A percentile compares a stretch with the other conserved stretches of the same genome.
Evolutionary conservation across 2,329 filamentous ascomycete genomes (phyloP).

Genomic region (Tolypocladium nubicola): DNA sequence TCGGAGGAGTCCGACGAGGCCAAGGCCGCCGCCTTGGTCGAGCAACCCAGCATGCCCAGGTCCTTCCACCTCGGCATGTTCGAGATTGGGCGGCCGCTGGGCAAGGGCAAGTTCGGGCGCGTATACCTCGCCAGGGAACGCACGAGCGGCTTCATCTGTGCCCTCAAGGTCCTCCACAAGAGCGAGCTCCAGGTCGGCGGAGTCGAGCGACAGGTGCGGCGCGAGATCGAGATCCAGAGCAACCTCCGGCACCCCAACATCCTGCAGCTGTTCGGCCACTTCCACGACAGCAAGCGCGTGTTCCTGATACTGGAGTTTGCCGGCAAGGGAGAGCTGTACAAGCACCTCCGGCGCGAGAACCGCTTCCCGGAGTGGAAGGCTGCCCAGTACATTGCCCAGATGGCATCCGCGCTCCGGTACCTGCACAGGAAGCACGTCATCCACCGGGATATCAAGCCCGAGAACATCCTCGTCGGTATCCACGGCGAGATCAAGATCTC

Average conservation of each 20-base stretch:
- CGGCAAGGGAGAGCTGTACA: constrained; percentile 55
- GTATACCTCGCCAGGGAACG: constrained; percentile 63
- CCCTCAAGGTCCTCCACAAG: constrained; percentile 63
- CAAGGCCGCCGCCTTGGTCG: constrained; percentile 39
- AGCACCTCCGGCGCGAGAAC: constrained; percentile 55
- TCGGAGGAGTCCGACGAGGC: constrained; percentile 43
- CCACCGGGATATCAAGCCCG: constrained; percentile 23
- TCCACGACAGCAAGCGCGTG: constrained; percentile 61
- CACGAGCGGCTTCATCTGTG: constrained; percentile 57
- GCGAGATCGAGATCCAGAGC: constrained; percentile 65
- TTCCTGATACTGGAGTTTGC: constrained; percentile 66
- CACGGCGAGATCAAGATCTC: constrained; percentile 98
- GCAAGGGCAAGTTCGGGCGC: constrained; percentile 64
- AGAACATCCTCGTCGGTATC: constrained; percentile 48
- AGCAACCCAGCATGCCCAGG: constrained; percentile 46
- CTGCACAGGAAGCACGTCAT: constrained; percentile 21
- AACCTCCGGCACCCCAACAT: constrained; percentile 59
- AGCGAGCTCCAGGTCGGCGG: constrained; percentile 54
- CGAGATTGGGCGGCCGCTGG: constrained; percentile 62
- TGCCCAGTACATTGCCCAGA: constrained; percentile 62
- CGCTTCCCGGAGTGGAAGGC: constrained; percentile 60
- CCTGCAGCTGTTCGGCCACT: constrained; percentile 57
- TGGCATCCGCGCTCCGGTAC: constrained; percentile 35
- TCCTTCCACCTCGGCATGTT: constrained; percentile 78
- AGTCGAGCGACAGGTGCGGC: constrained; percentile 60